These are phyloP conservation scores for Austroboletus eburneus DNA, from an alignment of 768 basidiomycete genomes.

Conservation along the genomic window DNA sequence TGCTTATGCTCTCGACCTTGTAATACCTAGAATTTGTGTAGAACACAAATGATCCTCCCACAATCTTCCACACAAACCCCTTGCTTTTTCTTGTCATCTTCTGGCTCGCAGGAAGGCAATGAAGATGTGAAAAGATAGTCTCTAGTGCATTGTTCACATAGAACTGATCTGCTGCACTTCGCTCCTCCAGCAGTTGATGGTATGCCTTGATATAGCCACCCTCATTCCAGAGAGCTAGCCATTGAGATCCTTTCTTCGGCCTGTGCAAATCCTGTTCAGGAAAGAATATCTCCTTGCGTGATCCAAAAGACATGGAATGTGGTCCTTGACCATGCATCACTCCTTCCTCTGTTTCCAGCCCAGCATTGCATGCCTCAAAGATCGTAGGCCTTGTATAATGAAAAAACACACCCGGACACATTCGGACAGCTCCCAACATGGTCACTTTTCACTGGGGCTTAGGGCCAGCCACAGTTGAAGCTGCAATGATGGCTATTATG, in stretches of 20 bases:
- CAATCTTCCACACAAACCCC: conserved; percentile 4
- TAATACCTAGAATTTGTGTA: conserved; percentile 5
- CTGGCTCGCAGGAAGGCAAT: conserved; percentile 8
- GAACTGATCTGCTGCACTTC: neutral
- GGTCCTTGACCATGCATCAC: conserved; percentile 1
- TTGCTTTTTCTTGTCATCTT: conserved; percentile 4
- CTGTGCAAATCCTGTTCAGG: neutral
- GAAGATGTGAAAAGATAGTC: neutral
- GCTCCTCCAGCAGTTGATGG: neutral
- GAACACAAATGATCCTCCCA: neutral
- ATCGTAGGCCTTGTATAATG: no score
- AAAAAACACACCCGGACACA: no score
- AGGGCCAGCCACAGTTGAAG: no score
- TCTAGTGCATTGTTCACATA: neutral
- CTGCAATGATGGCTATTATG: no score
- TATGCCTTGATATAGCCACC: conserved; percentile 3
- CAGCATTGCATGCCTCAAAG: conserved; percentile 4
- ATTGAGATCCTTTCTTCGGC: neutral
- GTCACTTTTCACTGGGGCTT: no score
- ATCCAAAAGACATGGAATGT: neutral
- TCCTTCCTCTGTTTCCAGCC: neutral
- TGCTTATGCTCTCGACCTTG: neutral
- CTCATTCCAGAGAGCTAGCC: neutral
- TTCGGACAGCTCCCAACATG: no score
- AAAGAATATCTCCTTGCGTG: neutral